A percentile compares a stretch with the other conserved stretches of the same genome.
These are phyloP conservation scores for Rhodosporidiobolus sp. DNA, from an alignment of 768 basidiomycete species.

Conservation along the genomic window DNA sequence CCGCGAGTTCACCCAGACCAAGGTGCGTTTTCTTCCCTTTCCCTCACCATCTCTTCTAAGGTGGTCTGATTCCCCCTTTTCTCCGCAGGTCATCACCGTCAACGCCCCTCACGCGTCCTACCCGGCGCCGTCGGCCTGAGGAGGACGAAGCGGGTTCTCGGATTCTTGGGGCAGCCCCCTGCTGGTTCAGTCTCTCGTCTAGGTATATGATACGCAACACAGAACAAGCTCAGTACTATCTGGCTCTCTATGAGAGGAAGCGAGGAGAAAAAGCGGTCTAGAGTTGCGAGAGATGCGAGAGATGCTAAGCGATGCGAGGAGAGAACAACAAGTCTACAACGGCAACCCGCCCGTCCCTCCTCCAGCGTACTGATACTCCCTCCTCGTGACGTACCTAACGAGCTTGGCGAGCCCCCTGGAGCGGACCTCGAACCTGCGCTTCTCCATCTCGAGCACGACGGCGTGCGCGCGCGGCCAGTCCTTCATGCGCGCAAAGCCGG, in stretches of 20 bases:
- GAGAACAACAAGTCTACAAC: background rate
- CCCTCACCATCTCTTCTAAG: background rate
- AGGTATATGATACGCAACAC: background rate
- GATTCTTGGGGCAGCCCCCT: background rate
- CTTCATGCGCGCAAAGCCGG: constrained; percentile 59
- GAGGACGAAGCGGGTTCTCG: background rate
- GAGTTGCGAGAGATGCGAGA: no score
- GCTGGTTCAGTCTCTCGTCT: background rate
- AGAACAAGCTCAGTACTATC: background rate
- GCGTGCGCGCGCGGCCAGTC: constrained; percentile 64
- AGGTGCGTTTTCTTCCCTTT: constrained; percentile 9
- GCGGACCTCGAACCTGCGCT: constrained; percentile 51
- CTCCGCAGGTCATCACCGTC: constrained; percentile 24
- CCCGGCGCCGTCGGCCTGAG: constrained; percentile 4
- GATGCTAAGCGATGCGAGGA: no score
- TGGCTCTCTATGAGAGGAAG: no score
- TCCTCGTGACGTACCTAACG: no score
- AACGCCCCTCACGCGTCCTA: constrained; percentile 22
- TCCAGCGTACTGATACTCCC: background rate
- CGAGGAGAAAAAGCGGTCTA: no score
- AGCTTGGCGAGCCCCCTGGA: no score
- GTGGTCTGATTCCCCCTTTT: background rate
- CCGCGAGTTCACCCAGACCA: constrained; percentile 47
- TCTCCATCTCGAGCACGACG: constrained; percentile 62
- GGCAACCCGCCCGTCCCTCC: background rate